phyloP scores from a whole-genome alignment of 805 yeast genomes.

The Candida nonsorbophila region DNA sequence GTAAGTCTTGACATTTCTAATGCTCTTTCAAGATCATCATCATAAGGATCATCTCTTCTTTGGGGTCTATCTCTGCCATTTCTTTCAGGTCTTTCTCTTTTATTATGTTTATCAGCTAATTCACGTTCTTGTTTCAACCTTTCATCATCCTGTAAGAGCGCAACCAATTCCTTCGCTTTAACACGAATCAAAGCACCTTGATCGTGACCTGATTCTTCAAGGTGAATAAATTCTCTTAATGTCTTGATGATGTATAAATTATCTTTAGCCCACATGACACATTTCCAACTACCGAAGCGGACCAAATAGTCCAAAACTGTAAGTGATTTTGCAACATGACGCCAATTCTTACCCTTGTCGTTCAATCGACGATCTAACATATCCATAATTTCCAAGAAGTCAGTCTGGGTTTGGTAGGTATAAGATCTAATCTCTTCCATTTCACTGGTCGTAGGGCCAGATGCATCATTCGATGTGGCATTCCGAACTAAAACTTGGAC shows the following conservation, averaged over 20 bases:
- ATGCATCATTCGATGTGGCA: conserved; percentile 84
- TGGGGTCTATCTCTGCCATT: conserved; percentile 17
- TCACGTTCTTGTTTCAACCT: conserved; percentile 68
- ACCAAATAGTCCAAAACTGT: conserved; percentile 86
- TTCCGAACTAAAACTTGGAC: conserved; percentile 86
- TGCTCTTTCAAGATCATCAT: conserved; percentile 74
- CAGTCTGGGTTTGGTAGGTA: conserved; percentile 64
- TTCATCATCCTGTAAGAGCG: conserved; percentile 77
- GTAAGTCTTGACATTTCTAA: conserved; percentile 74
- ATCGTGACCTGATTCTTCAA: conserved; percentile 73
- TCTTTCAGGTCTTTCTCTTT: conserved; percentile 24
- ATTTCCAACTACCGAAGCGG: conserved; percentile 80
- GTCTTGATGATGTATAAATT: conserved; percentile 86
- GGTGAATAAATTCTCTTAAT: conserved; percentile 79
- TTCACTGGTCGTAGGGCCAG: conserved; percentile 75
- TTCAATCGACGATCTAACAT: conserved; percentile 87
- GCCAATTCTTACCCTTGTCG: conserved; percentile 96
- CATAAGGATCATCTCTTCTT: conserved; percentile 41
- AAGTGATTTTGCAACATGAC: conserved; percentile 89
- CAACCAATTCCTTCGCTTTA: conserved; percentile 83
- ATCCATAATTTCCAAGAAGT: conserved; percentile 86
- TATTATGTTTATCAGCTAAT: conserved; percentile 20
- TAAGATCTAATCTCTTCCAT: conserved; percentile 79
- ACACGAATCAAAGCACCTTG: conserved; percentile 84
- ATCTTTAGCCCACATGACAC: conserved; percentile 88